Evolutionary conservation across 495 filamentous ascomycete species (phyloP).

Genomic region (Aspergillus taichungensis): DNA sequence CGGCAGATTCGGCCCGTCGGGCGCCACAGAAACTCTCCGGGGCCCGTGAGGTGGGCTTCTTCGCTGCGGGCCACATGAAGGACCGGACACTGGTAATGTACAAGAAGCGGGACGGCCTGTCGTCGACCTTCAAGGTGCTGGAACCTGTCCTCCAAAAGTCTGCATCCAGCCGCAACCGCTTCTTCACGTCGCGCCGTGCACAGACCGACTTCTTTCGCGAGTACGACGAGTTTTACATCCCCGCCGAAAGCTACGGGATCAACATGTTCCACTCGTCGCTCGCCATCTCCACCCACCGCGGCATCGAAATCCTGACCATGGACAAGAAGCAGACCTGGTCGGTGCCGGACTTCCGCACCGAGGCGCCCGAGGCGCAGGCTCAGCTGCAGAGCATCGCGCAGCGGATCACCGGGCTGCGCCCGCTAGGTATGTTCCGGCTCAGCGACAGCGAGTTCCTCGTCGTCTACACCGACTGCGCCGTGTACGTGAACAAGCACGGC

Average conservation of each 20-base stretch:
- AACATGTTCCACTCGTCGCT: conserved; percentile 93
- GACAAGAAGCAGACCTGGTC: conserved; percentile 92
- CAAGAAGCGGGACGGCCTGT: conserved; percentile 87
- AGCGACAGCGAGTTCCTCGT: conserved; percentile 88
- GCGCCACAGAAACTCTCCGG: conserved; percentile 89
- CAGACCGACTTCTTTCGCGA: conserved; percentile 94
- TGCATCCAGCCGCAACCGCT: conserved; percentile 45
- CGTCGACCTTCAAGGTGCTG: conserved; percentile 86
- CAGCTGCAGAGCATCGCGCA: conserved; percentile 70
- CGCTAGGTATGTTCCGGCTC: conserved; percentile 93
- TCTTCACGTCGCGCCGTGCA: conserved; percentile 57
- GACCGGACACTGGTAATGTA: conserved; percentile 90
- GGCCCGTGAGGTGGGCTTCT: conserved; percentile 86
- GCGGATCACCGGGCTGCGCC: conserved; percentile 69
- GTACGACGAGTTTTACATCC: conserved; percentile 98
- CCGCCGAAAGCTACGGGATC: conserved; percentile 88
- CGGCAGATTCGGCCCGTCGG: conserved; percentile 54
- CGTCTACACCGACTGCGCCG: conserved; percentile 89
- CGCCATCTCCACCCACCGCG: conserved; percentile 79
- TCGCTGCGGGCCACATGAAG: conserved; percentile 92
- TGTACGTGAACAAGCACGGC: conserved; percentile 97
- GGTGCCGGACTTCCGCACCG: conserved; percentile 69
- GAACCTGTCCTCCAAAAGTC: conserved; percentile 88
- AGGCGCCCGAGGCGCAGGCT: conserved; percentile 41
- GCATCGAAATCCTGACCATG: conserved; percentile 93